These are phyloP conservation scores for Pharus latifolius DNA, from an alignment of 176 grass and related monocot species.

Conservation along the genomic window DNA sequence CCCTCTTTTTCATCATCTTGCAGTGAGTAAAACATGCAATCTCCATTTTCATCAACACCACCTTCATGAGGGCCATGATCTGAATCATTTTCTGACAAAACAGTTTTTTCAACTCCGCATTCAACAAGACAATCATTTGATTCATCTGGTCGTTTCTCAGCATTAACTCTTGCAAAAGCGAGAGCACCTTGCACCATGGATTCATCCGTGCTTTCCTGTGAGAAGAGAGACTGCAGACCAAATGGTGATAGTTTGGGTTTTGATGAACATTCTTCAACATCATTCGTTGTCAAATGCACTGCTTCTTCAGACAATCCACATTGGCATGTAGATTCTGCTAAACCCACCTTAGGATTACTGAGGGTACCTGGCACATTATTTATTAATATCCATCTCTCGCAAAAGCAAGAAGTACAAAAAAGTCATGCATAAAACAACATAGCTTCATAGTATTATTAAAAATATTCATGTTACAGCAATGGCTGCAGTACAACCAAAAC, in stretches of 20 bases:
- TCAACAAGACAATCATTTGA: neutral
- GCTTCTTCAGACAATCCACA: neutral
- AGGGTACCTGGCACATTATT: constrained; percentile 13
- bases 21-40: neutral
- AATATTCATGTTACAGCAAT: too few relatives aligned
- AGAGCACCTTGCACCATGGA: neutral
- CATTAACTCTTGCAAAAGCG: neutral
- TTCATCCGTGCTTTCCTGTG: neutral
- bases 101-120: neutral
- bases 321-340: neutral
- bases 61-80: neutral
- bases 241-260: neutral
- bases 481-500: too few relatives aligned
- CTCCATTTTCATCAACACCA: neutral
- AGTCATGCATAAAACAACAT: neutral
- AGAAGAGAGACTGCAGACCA: neutral
- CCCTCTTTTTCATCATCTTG: constrained; percentile 12
- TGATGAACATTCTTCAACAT: neutral
- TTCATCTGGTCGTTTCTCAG: neutral
- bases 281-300: neutral
- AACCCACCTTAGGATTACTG: neutral
- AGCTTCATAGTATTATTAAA: neutral
- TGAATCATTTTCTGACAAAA: neutral
- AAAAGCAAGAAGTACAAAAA: too few relatives aligned
- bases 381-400: neutral